Base-by-base conservation (phyloP, 106 monocot species). In the Ottelia alismoides region DNA sequence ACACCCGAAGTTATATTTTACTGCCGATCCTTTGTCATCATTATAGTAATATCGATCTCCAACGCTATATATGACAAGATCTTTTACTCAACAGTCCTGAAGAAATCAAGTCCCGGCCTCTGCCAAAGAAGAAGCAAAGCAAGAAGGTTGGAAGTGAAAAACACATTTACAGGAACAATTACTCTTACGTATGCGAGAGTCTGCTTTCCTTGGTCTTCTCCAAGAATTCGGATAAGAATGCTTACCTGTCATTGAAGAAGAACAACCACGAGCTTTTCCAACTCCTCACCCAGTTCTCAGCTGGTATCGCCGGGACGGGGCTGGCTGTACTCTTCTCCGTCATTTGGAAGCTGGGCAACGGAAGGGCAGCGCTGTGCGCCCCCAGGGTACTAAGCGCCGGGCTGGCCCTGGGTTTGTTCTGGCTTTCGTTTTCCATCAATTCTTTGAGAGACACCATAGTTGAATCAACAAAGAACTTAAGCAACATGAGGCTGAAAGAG, bases 271-370 rank as follows among this genome's bases (percentile, higher is more conserved):
- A 84, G 52, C 53, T 94, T 52, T 47, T 65, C 43, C 47, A 80
- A 50, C 48, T 88, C 25, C 68, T 94, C 27, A 76, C 53, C 30
- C 74, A 78, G 25, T 52, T 80, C 11, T 77, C 84, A 28, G 74
- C 86, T 11, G 81, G 80, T 2, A 78, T 88, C 54, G 84, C 79
- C 20, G 93, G 88, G 62, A 73, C 76, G n/a, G 88, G 84, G 49
- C 64, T 94, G 17, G 88, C 88, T 25, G 68, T 94, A 53, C 53
- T 94, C 27, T 66, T 84, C 55, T 77, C 77, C 3, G 68, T 88
- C 25, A 35, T 66, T 18, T 81, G 58, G 72, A 84, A 80, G 55
- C 16, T 70, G 19, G 60, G 70, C 1, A 53, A 26, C 31, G 60
- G 66, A 6, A 67, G 40, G 32, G 55, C 45, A 28, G 60, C 75